phyloP scores from a whole-genome alignment of 352 stramenopile species.

The Globisporangium viniferum region DNA sequence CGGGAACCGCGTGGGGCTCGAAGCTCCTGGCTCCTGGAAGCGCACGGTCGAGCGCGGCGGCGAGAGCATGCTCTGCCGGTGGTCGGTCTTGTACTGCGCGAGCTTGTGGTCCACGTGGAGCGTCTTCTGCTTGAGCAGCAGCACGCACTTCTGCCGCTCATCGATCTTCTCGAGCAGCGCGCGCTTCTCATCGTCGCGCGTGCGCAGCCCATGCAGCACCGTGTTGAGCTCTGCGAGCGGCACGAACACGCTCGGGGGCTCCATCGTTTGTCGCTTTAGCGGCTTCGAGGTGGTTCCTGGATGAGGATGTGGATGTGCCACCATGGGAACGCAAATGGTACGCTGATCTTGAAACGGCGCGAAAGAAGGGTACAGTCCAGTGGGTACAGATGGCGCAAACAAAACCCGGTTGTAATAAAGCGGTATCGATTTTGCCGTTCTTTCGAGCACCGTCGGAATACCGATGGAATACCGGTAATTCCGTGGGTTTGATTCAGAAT shows the following conservation, averaged over 20 bases:
- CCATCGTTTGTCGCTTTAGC: not conserved
- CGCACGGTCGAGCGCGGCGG: slow-evolving; percentile 4
- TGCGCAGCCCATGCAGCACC: slow-evolving; percentile 32
- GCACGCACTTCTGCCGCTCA: slow-evolving; percentile 33
- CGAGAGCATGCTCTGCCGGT: slow-evolving; percentile 34
- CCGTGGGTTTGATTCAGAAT: slow-evolving; percentile 12
- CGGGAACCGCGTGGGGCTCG: not conserved
- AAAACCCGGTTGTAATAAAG: too few species aligned
- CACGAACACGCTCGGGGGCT: slow-evolving; percentile 31
- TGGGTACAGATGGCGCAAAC: too few species aligned
- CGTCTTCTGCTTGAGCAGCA: slow-evolving; percentile 35
- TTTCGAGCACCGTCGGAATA: not conserved
- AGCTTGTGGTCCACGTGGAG: slow-evolving; percentile 44
- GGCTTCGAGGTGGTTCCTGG: not conserved
- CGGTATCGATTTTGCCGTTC: too few species aligned
- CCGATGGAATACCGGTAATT: slow-evolving; percentile 14
- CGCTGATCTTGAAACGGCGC: slow-evolving; percentile 3
- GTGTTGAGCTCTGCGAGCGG: slow-evolving; percentile 36
- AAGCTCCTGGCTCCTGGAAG: not conserved
- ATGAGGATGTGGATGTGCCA: not conserved
- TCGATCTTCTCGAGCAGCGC: slow-evolving; percentile 32
- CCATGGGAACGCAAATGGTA: not conserved
- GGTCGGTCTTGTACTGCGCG: slow-evolving; percentile 40
- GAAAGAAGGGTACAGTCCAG: not conserved
- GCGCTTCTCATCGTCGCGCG: slow-evolving; percentile 37